These are phyloP conservation scores for Penicillium sp. DNA, from an alignment of 2,329 filamentous ascomycete genomes.

Conservation along the genomic window DNA sequence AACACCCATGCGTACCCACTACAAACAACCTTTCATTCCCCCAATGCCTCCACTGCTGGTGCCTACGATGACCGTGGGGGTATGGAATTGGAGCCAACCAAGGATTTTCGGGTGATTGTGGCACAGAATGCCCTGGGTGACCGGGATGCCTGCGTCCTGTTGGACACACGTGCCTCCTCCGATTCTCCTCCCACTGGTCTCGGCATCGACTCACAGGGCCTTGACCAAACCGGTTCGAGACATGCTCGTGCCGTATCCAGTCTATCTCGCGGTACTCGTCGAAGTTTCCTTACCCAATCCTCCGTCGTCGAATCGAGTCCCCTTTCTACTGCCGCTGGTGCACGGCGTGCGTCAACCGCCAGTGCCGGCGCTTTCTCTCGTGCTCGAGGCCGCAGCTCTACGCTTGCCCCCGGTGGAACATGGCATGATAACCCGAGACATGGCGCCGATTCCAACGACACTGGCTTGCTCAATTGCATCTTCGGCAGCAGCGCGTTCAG, in stretches of 20 bases:
- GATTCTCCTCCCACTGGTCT: constrained; percentile 37
- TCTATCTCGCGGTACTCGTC: constrained; percentile 40
- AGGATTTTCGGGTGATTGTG: constrained; percentile 52
- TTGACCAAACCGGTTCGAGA: constrained; percentile 33
- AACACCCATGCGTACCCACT: constrained; percentile 46
- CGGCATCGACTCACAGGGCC: constrained; percentile 39
- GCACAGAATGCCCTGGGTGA: constrained; percentile 55
- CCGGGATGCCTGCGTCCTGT: constrained; percentile 51
- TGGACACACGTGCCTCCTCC: constrained; percentile 45
- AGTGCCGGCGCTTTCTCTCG: constrained; percentile 46
- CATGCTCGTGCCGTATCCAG: constrained; percentile 46
- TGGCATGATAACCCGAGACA: constrained; percentile 41
- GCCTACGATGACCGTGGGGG: constrained; percentile 53
- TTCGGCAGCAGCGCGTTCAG: constrained; percentile 63
- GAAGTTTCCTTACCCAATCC: constrained; percentile 39
- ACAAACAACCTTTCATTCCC: constrained; percentile 48
- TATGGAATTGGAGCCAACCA: constrained; percentile 49
- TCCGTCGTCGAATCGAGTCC: constrained; percentile 40
- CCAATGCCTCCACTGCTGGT: constrained; percentile 46
- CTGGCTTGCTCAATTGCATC: constrained; percentile 60
- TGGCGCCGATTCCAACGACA: constrained; percentile 56
- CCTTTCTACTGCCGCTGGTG: constrained; percentile 35
- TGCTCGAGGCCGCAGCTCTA: constrained; percentile 51
- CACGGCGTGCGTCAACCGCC: constrained; percentile 36
- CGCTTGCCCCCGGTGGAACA: constrained; percentile 41